phyloP scores from a whole-genome alignment of 2,329 filamentous ascomycete species.

The Pseudocercospora vitis region DNA sequence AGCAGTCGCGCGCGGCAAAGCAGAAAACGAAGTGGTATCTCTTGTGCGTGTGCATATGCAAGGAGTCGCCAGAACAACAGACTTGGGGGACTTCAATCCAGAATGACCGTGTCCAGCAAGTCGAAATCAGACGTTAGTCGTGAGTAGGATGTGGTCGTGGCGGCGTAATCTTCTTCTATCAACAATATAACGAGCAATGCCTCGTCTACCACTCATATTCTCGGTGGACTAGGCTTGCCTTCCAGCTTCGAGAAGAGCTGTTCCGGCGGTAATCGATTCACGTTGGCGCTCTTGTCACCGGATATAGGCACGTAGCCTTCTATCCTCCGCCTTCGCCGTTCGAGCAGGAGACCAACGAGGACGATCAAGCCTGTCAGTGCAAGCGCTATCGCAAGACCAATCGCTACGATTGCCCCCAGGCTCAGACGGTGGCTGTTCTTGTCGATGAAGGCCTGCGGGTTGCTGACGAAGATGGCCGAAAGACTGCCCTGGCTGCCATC shows the following conservation, averaged over 20 bases:
- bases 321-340: slow-evolving; percentile 71
- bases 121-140: slow-evolving; percentile 10
- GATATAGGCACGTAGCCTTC: slow-evolving; percentile 76
- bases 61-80: slow-evolving; percentile 8
- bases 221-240: slow-evolving; percentile 28
- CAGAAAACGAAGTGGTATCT: slow-evolving; percentile 15
- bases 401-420: slow-evolving; percentile 75
- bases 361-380: slow-evolving; percentile 76
- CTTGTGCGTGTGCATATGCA: slow-evolving; percentile 10
- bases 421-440: slow-evolving; percentile 59
- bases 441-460: slow-evolving; percentile 68
- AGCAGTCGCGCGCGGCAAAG: no score
- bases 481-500: slow-evolving; percentile 70
- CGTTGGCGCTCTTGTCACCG: slow-evolving; percentile 48
- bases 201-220: slow-evolving; percentile 20
- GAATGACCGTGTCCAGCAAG: slow-evolving; percentile 1
- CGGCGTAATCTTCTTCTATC: slow-evolving; percentile 13
- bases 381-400: slow-evolving; percentile 75
- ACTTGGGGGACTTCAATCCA: background rate
- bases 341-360: slow-evolving; percentile 69
- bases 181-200: slow-evolving; percentile 6
- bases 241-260: slow-evolving; percentile 34
- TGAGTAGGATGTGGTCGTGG: slow-evolving; percentile 12
- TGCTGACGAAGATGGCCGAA: slow-evolving; percentile 79
- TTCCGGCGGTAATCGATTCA: slow-evolving; percentile 53